Base-by-base conservation (phyloP, 768 basidiomycete species). In the Lentinula guzmanii region DNA sequence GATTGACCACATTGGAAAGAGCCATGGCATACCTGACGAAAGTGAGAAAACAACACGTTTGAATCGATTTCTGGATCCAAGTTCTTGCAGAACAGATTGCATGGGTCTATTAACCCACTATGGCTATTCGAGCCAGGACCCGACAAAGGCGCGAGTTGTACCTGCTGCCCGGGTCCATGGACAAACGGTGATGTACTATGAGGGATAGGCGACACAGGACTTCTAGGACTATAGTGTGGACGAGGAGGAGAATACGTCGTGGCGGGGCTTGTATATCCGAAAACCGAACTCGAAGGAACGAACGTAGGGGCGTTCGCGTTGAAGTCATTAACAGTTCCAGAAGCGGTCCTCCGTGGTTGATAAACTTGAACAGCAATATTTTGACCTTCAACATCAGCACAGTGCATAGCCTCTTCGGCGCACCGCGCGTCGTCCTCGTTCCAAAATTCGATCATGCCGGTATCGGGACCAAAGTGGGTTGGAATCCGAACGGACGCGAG, bases 21-120 rank as follows among this genome's bases (percentile, higher is more conserved):
- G 9, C 52, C 34, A 58, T 65, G 50, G 58, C 79, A 66, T 74
- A 91, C 91, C 78, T 83, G 80, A 63, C 89, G 86, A 75, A 96
- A 96, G 72, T 91, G 86, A 24, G 85, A 77, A 69, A 91, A 93
- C 13, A 96, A 80, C 39, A 83, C 84, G 70, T 95, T 92, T 0
- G 93, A 94, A 71, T 92, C 90, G 41, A 95, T 89, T 5, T 86
- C 82, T 2, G 90, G 83, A 72, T 93, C 91, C 54, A 96, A 77
- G 70, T 94, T 94, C 79, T 93, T 93, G 81, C 89, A 91, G 72
- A 94, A 94, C 52, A 94, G 74, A 70, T 93, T 93, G 79, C 91
- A 94, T 0, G 93, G 92, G 72, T 93, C 92, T 63, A 93, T 93
- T 31, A 95, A 78, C 18, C 93, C 93, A 64, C 90, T 92, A 68